Evolutionary conservation across 1,139 yeast genomes (phyloP), one percentile per base, ranked within the genome.

Genomic region (Nadsonia commutata): DNA sequence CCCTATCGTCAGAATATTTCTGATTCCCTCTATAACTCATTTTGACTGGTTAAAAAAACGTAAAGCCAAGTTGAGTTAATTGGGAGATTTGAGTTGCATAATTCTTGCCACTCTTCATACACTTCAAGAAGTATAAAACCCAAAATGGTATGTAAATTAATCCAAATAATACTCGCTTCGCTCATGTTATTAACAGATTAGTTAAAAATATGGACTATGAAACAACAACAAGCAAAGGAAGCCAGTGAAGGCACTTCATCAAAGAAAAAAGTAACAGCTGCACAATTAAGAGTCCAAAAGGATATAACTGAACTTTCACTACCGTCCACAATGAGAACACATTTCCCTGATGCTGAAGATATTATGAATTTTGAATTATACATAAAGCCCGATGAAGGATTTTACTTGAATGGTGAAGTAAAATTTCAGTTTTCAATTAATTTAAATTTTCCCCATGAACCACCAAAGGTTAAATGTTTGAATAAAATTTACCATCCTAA

Each of bases 401-500:
- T 72, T 58, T 90, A 88, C 59, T 62, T 64, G 43, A 70, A 71
- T 18, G 97, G 97, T 1, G 58, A 56, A 18, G 86, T 88, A 63
- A 59, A 59, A 36, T 90, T 90, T 60, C 66, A 69, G 23, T 75
- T 88, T 42, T 68, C 67, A 37, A 71, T 86, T 41, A 74, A 75
- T 44, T 74, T 74, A 40, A 79, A 78, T 52, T 90, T 80, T 62
- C 98, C 98, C 1, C 90, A 88, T 48, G 93, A 83, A 42, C 90
- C 97, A 18, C 98, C 98, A 6, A 82, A 79, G 58, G 86, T 85
- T 46, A 71, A 73, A 52, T 81, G 94, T 53, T 48, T 68, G 41
- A 72, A 78, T 46, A 77, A 71, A 58, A 83, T 90, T 13, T 90
- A 83, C 62, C 98, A 90, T 58, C 98, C 98, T 5, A 90, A 90